Base-by-base conservation (phyloP, 1,284 basidiomycete species). In the Peniophora sp. region DNA sequence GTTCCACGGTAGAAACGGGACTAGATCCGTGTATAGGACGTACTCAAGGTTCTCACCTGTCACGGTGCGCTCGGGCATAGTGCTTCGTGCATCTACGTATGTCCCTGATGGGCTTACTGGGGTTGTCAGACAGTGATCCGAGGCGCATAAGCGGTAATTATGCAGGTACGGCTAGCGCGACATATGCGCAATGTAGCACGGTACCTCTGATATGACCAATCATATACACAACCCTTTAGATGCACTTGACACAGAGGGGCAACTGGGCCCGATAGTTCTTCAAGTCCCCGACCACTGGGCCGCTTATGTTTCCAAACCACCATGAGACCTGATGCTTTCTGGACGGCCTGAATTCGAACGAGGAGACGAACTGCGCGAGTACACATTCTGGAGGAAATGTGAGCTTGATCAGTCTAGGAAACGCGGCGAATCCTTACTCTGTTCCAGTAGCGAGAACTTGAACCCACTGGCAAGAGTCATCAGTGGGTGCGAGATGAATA, bases 331-430 rank as follows among this genome's bases (percentile, higher is more conserved):
- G n/a, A 17, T 56, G 52, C 49, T 56, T 54, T 12, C 45, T 48
- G 5, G 52, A 52, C 15, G 49, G 52, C 3, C 47, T 37, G 36
- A 56, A 44, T 27, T 51, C 44, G 37, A 54, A 56, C 12, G 44
- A 34, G n/a, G 47, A 24, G 37, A 54, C 24, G 14, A 54, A 48
- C 15, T 52, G 54, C 15, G 54, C 44, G 12, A 55, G 41, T 2
- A 49, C 47, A 27, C 51, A 48, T 22, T 50, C 54, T 55, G 20
- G 3, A 17, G 2, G 24, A n/a, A 15, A 11, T 17, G 23, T 8
- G 11, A 17, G 12, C 8, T 10, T 9, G 22, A 20, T 24, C 18
- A 10, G 43, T 14, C 9, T 24, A 43, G 10, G 2, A 20, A 43
- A 18, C 10, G 10, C 10, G 43, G 15, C 15, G 37, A 41, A 41